Conservation (phyloP, 805 yeast genomes). For the Candida multigemmis region DNA sequence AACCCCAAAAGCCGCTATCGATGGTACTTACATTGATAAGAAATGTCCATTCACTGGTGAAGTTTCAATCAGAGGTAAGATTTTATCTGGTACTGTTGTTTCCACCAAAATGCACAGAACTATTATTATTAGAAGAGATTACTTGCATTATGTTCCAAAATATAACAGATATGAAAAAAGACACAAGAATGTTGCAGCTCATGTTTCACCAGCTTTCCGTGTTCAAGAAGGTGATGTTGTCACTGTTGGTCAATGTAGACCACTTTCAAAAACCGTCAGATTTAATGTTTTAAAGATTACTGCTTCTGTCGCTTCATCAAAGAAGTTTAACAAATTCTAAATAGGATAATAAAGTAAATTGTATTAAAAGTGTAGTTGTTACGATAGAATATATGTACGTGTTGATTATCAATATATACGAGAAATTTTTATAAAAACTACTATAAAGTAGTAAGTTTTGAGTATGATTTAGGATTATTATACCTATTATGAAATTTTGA, state of each 20-base stretch:
- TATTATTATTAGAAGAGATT: conserved; percentile 98
- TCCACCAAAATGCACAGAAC: conserved; percentile 99
- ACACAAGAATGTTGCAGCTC: conserved; percentile 99
- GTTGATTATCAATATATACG: no score
- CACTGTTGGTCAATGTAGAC: conserved; percentile 99
- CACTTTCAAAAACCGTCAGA: conserved; percentile 98
- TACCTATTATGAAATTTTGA: no score
- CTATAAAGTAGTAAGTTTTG: no score
- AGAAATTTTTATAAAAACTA: no score
- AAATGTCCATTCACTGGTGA: conserved; percentile 98
- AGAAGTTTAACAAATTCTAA: conserved; percentile 97
- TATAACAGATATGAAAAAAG: conserved; percentile 99
- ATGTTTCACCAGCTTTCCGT: conserved; percentile 99
- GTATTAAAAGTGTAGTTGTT: no score
- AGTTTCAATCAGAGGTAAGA: conserved; percentile 98
- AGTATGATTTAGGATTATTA: no score
- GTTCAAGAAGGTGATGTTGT: conserved; percentile 98
- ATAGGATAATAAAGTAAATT: no score
- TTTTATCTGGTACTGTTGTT: conserved; percentile 98
- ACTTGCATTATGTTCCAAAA: conserved; percentile 99
- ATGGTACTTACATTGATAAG: conserved; percentile 99
- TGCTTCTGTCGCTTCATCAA: conserved; percentile 78
- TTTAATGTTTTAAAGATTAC: conserved; percentile 97
- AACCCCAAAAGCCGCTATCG: conserved; percentile 98
- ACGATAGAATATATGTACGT: no score